Conservation (phyloP, 2,329 filamentous ascomycete species). For the Arachnopeziza araneosa region DNA sequence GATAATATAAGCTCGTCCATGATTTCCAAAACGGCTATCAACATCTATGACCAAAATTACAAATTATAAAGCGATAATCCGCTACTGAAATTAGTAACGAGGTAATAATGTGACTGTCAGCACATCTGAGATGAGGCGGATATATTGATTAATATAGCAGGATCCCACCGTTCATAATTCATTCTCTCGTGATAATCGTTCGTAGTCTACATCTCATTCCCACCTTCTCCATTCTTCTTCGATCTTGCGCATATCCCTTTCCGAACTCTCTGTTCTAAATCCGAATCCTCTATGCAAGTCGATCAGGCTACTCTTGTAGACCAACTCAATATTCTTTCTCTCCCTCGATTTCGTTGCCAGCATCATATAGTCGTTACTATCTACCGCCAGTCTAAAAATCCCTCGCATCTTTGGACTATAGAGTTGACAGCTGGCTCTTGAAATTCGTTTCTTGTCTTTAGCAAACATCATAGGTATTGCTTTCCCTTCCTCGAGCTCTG, state of each 20-base stretch:
- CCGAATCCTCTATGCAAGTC: constrained; percentile 17
- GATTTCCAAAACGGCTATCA: too few species aligned
- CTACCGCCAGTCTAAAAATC: constrained; percentile 62
- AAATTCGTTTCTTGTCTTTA: constrained; percentile 50
- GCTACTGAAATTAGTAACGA: too few species aligned
- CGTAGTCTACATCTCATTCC: constrained; percentile 34
- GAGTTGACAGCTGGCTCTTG: constrained; percentile 63
- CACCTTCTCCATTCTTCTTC: constrained; percentile 45
- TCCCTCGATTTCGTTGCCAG: constrained; percentile 53
- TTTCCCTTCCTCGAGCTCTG: constrained; percentile 49
- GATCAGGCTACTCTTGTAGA: constrained; percentile 12
- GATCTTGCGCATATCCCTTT: constrained; percentile 4
- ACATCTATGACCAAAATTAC: too few species aligned
- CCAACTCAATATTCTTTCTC: constrained; percentile 35
- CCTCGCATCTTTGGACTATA: constrained; percentile 76
- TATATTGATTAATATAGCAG: not conserved
- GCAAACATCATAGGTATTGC: constrained; percentile 62
- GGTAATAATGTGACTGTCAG: too few species aligned
- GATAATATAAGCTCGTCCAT: too few species aligned
- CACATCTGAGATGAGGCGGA: too few species aligned
- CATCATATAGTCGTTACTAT: constrained; percentile 60
- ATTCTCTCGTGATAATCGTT: not conserved
- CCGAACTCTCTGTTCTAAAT: constrained; percentile 12
- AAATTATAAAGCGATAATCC: too few species aligned
- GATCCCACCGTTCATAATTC: not conserved